Evolutionary conservation across 129 eudicot genomes (phyloP).

Genomic region (Saposhnikovia divaricata): DNA sequence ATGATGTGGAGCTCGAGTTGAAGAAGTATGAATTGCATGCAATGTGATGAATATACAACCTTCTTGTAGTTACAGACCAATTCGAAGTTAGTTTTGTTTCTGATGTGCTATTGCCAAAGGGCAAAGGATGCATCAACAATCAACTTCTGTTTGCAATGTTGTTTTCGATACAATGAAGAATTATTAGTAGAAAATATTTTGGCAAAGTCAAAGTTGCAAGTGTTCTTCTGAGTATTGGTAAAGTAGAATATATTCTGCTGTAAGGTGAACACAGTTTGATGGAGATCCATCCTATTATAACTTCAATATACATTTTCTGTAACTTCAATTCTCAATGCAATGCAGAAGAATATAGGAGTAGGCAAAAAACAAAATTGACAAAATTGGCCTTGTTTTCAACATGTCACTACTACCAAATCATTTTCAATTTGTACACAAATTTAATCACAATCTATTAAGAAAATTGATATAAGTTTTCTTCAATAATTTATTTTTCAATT

Average conservation of each 20-base stretch:
- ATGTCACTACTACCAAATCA: too few species aligned
- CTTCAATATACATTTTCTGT: not conserved
- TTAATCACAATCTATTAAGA: too few species aligned
- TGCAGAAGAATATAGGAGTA: too few species aligned
- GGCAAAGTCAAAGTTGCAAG: not conserved
- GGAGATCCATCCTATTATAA: too few species aligned
- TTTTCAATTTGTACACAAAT: too few species aligned
- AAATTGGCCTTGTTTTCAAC: not conserved
- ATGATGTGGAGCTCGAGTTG: not conserved
- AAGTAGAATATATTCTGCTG: not conserved
- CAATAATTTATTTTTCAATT: too few species aligned
- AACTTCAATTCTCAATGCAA: not conserved
- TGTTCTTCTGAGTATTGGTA: not conserved
- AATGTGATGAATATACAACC: not conserved
- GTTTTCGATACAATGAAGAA: too few species aligned
- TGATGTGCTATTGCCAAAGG: not conserved
- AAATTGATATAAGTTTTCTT: too few species aligned
- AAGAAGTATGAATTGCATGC: not conserved
- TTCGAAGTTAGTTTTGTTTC: not conserved
- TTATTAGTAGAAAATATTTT: not conserved
- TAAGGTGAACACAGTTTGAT: not conserved
- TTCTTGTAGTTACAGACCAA: not conserved
- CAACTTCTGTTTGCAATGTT: too few species aligned
- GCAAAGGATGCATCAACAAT: too few species aligned
- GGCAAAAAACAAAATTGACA: too few species aligned